These are phyloP conservation scores for Cordyceps javanica DNA, from an alignment of 2,329 filamentous ascomycete species.

Conservation along the genomic window DNA sequence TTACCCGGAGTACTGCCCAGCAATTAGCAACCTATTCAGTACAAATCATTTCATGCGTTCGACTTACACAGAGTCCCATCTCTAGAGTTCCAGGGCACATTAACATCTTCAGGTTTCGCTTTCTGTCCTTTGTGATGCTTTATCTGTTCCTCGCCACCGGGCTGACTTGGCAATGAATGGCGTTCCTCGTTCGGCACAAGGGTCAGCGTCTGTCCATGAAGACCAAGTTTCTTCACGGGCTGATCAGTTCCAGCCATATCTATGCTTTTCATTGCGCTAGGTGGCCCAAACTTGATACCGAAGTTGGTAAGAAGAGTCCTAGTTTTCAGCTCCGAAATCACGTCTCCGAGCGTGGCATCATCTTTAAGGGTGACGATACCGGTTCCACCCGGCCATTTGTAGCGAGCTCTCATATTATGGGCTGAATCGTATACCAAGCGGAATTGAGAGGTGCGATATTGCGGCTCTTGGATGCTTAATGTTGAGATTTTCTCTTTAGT, in stretches of 20 bases:
- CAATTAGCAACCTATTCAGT: not conserved
- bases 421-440: not conserved
- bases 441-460: too few species aligned
- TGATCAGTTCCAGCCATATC: slow-evolving; percentile 47
- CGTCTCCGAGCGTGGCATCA: slow-evolving; percentile 56
- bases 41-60: not conserved
- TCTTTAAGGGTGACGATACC: slow-evolving; percentile 65
- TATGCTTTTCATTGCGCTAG: slow-evolving; percentile 58
- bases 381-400: slow-evolving; percentile 68
- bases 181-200: slow-evolving; percentile 36
- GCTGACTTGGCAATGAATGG: slow-evolving; percentile 13
- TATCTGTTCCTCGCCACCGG: not conserved
- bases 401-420: slow-evolving; percentile 61
- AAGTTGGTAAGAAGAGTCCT: slow-evolving; percentile 62
- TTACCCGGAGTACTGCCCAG: slow-evolving; percentile 68
- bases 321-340: slow-evolving; percentile 54
- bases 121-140: slow-evolving; percentile 11
- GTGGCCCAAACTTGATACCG: slow-evolving; percentile 79
- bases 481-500: too few species aligned
- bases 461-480: not conserved
- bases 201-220: slow-evolving; percentile 45
- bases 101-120: slow-evolving; percentile 21
- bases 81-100: slow-evolving; percentile 43
- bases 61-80: slow-evolving; percentile 44
- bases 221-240: slow-evolving; percentile 41